Evolutionary conservation across 192 early-diverging fungal genomes (phyloP).

Genomic region (Coemansia sp.): DNA sequence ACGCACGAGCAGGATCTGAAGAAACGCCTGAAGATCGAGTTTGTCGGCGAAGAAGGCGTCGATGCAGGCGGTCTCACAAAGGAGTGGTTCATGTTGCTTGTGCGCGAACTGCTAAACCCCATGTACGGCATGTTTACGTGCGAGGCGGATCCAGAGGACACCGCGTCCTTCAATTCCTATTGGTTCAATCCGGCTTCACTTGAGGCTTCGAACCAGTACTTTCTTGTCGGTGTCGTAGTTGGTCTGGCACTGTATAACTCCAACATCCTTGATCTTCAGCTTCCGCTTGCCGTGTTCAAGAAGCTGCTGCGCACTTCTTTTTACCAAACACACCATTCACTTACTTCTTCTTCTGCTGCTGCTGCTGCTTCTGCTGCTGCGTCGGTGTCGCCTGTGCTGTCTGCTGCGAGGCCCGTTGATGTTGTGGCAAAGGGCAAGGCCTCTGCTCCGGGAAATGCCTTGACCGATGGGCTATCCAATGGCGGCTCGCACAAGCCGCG

Average conservation of each 20-base stretch:
- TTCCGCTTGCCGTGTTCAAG: constrained; percentile 82
- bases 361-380: neutral
- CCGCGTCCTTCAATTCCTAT: constrained; percentile 38
- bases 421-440: neutral
- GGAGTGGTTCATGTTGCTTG: constrained; percentile 94
- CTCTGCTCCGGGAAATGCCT: neutral
- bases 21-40: constrained; percentile 88
- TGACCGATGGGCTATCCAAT: neutral
- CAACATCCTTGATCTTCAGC: constrained; percentile 85
- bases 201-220: constrained; percentile 80
- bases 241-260: constrained; percentile 94
- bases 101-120: constrained; percentile 90
- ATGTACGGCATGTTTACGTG: constrained; percentile 82
- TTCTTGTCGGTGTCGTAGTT: constrained; percentile 86
- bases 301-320: constrained; percentile 65
- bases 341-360: neutral
- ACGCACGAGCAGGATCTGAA: constrained; percentile 79
- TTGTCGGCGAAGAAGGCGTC: constrained; percentile 91
- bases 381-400: constrained; percentile 2
- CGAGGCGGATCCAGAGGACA: constrained; percentile 41
- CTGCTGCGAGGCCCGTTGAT: neutral
- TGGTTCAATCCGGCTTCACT: constrained; percentile 80
- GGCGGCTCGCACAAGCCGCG: too few species aligned
- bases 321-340: constrained; percentile 19
- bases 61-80: constrained; percentile 97